A percentile compares a stretch with the other conserved stretches of the same genome.
phyloP scores from a whole-genome alignment of 2,329 filamentous ascomycete genomes.

The Ophiognomonia clavigignenti-juglandacearum region DNA sequence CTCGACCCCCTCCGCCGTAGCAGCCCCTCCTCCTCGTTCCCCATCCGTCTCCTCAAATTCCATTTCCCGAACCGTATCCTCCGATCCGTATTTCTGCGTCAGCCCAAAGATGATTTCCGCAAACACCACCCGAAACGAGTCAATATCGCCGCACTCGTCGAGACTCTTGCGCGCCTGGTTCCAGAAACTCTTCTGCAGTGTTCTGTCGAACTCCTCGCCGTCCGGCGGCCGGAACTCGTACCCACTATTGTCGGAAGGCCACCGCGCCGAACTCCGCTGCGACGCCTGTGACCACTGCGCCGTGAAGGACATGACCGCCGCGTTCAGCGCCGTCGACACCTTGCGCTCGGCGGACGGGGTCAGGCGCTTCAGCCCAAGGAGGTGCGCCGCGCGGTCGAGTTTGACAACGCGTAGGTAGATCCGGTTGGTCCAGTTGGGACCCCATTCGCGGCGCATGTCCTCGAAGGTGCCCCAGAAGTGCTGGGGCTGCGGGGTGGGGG shows the following conservation, averaged over 20 bases:
- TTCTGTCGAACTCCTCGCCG: conserved; percentile 32
- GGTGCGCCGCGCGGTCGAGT: conserved; percentile 39
- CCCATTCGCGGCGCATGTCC: conserved; percentile 24
- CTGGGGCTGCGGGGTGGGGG: conserved; percentile 18
- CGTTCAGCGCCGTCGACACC: conserved; percentile 40
- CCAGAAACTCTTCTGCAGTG: conserved; percentile 32
- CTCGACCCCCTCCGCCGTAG: conserved; percentile 8
- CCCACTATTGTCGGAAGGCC: background rate
- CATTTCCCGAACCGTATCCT: background rate
- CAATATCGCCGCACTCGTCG: conserved; percentile 29
- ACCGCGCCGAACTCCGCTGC: conserved; percentile 19
- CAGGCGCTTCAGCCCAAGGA: conserved; percentile 34
- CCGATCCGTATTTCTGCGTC: conserved; percentile 24
- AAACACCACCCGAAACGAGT: conserved; percentile 32
- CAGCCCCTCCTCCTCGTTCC: conserved; percentile 1
- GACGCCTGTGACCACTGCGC: conserved; percentile 44
- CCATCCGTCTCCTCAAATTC: background rate
- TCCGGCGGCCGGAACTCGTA: background rate
- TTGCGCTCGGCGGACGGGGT: conserved; percentile 36
- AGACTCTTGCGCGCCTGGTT: conserved; percentile 31
- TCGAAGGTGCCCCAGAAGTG: conserved; percentile 5
- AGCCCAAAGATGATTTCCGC: conserved; percentile 34
- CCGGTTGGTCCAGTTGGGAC: conserved; percentile 40
- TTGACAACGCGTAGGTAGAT: conserved; percentile 45
- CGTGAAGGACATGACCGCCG: conserved; percentile 47